Conservation (phyloP, 2,329 filamentous ascomycete genomes). For the Nannizzia gypsea region DNA sequence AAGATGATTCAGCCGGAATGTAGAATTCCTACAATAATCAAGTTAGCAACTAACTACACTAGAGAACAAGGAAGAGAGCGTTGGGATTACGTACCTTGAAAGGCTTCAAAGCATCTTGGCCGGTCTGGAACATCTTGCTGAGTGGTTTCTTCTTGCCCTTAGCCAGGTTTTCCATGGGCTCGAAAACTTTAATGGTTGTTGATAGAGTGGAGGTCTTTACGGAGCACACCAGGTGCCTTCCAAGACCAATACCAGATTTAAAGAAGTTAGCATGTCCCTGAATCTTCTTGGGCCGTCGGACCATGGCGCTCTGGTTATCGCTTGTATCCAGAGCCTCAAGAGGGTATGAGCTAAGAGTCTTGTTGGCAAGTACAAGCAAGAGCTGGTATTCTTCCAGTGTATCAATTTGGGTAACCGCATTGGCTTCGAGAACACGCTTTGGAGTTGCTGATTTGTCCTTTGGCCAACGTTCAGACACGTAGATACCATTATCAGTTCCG, state of each 20-base stretch:
- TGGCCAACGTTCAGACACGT: conserved; percentile 77
- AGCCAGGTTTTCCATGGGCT: conserved; percentile 87
- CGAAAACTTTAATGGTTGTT: conserved; percentile 97
- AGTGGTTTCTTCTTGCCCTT: conserved; percentile 94
- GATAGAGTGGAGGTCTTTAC: conserved; percentile 90
- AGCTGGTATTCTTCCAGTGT: conserved; percentile 92
- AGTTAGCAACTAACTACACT: background rate
- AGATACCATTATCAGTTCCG: conserved; percentile 89
- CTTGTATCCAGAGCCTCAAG: conserved; percentile 74
- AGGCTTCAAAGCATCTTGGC: conserved; percentile 87
- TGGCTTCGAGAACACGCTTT: conserved; percentile 71
- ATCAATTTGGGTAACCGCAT: conserved; percentile 86
- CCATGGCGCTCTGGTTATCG: conserved; percentile 59
- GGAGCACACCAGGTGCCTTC: conserved; percentile 86
- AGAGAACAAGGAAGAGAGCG: background rate
- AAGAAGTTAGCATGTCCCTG: conserved; percentile 97
- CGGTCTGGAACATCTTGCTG: conserved; percentile 85
- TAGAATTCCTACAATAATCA: conserved; percentile 62
- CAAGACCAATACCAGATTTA: conserved; percentile 89
- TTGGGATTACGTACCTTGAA: conserved; percentile 52
- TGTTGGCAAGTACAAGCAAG: conserved; percentile 81
- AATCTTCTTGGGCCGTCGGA: conserved; percentile 88
- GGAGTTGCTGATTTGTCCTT: conserved; percentile 65
- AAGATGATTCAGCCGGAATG: conserved; percentile 95
- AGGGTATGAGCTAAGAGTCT: conserved; percentile 81